Conservation (phyloP, 352 stramenopile genomes). For the Pythium scleroteichum region DNA sequence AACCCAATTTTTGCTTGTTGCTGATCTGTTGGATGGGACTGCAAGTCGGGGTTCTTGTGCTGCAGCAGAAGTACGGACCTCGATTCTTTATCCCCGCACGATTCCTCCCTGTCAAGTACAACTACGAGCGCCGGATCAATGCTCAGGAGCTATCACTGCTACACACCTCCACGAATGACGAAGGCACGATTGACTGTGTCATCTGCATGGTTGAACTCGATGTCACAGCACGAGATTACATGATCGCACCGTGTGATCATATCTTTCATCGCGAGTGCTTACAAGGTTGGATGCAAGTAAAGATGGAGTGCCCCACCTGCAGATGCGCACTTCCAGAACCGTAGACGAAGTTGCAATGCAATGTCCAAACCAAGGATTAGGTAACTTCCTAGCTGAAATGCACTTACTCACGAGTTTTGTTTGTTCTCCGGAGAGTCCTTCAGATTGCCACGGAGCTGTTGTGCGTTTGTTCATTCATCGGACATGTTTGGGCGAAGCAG, state of each 20-base stretch:
- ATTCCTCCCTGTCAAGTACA: conserved; percentile 97
- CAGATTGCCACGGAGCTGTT: background rate
- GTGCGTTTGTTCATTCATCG: too few relatives aligned
- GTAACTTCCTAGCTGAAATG: conserved; percentile 4
- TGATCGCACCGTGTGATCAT: conserved; percentile 96
- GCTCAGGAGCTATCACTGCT: conserved; percentile 66
- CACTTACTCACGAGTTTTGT: conserved; percentile 13
- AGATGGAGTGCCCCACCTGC: conserved; percentile 97
- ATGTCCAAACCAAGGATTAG: conserved; percentile 2
- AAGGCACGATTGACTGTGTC: conserved; percentile 79
- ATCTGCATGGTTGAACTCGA: conserved; percentile 89
- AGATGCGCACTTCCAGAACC: conserved; percentile 87
- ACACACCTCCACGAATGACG: conserved; percentile 49
- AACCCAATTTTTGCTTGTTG: conserved; percentile 65
- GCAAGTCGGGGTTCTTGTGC: conserved; percentile 90
- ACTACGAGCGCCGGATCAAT: conserved; percentile 92
- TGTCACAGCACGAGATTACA: conserved; percentile 88
- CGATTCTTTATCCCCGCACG: conserved; percentile 95
- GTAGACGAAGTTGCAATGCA: conserved; percentile 13
- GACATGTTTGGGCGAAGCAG: conserved; percentile 1
- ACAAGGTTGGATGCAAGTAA: conserved; percentile 97
- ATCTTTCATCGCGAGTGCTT: conserved; percentile 96
- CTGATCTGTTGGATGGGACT: conserved; percentile 91
- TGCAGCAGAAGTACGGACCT: conserved; percentile 93
- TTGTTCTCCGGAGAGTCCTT: background rate